phyloP scores from a whole-genome alignment of 345 rosid species.

The Trapa bicornis region DNA sequence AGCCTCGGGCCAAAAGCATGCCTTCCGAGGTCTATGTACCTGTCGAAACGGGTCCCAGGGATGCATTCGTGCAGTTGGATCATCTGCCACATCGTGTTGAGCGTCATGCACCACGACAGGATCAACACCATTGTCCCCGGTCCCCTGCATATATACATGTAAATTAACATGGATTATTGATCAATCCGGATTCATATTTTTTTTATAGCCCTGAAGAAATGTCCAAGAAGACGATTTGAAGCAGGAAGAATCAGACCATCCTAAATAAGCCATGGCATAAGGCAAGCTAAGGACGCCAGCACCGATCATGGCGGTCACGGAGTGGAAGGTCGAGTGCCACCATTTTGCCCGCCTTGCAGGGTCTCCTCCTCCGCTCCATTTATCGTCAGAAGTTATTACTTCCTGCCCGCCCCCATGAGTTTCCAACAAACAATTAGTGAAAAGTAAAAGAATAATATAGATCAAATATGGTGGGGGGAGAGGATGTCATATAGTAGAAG shows the following conservation, averaged over 20 bases:
- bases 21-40: slow-evolving; percentile 76
- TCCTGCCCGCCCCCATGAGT: too few relatives aligned
- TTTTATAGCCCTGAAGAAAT: too few relatives aligned
- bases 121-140: slow-evolving; percentile 59
- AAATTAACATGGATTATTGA: neutral
- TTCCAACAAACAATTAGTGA: too few relatives aligned
- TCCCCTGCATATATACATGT: slow-evolving; percentile 40
- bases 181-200: too few relatives aligned
- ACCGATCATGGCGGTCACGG: slow-evolving; percentile 93
- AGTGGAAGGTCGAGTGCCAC: slow-evolving; percentile 95
- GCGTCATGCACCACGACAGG: slow-evolving; percentile 74
- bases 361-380: slow-evolving; percentile 10
- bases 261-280: slow-evolving; percentile 91
- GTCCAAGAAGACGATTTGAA: too few relatives aligned
- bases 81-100: slow-evolving; percentile 97
- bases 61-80: slow-evolving; percentile 84
- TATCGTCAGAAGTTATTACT: too few relatives aligned
- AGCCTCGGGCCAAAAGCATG: slow-evolving; percentile 71
- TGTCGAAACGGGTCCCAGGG: slow-evolving; percentile 78
- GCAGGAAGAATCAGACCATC: slow-evolving; percentile 35
- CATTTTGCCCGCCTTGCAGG: slow-evolving; percentile 69
- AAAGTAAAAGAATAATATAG: too few relatives aligned
- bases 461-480: too few relatives aligned
- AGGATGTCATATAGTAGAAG: too few relatives aligned
- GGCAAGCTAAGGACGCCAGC: slow-evolving; percentile 95